These are phyloP conservation scores for Candolleomyces aberdarensis DNA, from an alignment of 768 basidiomycete species.

Conservation along the genomic window DNA sequence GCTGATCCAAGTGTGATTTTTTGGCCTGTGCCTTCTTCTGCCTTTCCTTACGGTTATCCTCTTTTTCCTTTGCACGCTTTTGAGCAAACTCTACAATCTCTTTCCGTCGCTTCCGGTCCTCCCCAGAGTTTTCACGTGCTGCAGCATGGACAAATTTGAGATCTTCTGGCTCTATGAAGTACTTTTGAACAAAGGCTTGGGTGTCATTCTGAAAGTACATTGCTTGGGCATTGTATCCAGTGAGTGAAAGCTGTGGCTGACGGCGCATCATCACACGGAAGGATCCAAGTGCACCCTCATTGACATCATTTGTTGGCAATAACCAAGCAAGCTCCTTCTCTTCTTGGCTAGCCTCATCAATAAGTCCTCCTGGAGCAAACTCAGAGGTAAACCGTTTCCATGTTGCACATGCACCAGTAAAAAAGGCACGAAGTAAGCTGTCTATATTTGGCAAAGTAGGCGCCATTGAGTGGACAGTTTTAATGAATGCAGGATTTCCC, in stretches of 20 bases:
- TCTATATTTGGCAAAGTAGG: neutral
- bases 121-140: neutral
- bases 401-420: constrained; percentile 16
- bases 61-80: neutral
- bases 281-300: constrained; percentile 25
- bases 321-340: constrained; percentile 22
- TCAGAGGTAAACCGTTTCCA: constrained; percentile 24
- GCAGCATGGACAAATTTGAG: neutral
- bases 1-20: neutral
- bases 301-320: constrained; percentile 28
- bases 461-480: neutral
- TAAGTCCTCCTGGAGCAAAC: constrained; percentile 24
- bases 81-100: neutral
- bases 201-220: constrained; percentile 24
- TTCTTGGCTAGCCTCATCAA: constrained; percentile 18
- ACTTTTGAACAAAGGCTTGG: constrained; percentile 19
- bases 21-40: neutral
- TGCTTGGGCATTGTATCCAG: constrained; percentile 20
- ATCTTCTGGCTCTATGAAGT: neutral
- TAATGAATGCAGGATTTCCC: neutral
- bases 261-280: constrained; percentile 16
- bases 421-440: constrained; percentile 14
- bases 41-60: neutral
- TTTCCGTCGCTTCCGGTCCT: neutral
- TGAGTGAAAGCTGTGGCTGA: constrained; percentile 16